phyloP scores from a whole-genome alignment of 164 flowering plant genomes.

The Dillenia turbinata region DNA sequence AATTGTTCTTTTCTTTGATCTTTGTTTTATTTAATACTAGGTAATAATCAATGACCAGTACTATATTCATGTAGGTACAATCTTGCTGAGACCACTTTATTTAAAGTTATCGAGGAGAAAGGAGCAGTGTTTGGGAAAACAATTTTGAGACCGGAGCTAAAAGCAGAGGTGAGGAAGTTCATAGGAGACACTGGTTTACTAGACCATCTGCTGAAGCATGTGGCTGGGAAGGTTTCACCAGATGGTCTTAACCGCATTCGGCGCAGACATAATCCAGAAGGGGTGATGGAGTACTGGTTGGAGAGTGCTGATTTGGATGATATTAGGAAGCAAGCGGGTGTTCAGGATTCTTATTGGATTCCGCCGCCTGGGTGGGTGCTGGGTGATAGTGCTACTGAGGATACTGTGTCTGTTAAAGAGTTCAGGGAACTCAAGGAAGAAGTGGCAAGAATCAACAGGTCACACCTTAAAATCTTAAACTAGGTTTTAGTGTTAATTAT shows the following conservation, averaged over 20 bases:
- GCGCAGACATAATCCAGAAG: conserved; percentile 79
- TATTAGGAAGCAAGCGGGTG: conserved; percentile 71
- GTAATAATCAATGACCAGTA: not conserved
- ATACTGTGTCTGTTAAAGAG: conserved; percentile 59
- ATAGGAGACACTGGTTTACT: conserved; percentile 92
- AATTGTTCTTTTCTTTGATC: not conserved
- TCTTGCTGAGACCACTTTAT: conserved; percentile 63
- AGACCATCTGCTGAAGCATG: conserved; percentile 87
- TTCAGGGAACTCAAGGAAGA: conserved; percentile 46
- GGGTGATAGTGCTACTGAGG: conserved; percentile 60
- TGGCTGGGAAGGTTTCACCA: conserved; percentile 76
- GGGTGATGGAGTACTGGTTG: conserved; percentile 96
- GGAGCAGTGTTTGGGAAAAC: conserved; percentile 62
- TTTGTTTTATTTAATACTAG: not conserved
- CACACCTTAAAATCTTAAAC: not conserved
- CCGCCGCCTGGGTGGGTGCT: conserved; percentile 91
- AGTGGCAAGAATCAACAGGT: conserved; percentile 47
- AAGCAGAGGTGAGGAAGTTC: conserved; percentile 68
- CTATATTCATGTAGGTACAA: conserved; percentile 45
- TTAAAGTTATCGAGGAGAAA: conserved; percentile 62
- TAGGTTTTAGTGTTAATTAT: not conserved
- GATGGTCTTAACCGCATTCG: conserved; percentile 67
- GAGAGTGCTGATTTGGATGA: conserved; percentile 65
- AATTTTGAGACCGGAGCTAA: conserved; percentile 54
- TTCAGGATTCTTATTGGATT: conserved; percentile 75